Conservation (phyloP, 495 filamentous ascomycete species). For the Bacidia rubella region DNA sequence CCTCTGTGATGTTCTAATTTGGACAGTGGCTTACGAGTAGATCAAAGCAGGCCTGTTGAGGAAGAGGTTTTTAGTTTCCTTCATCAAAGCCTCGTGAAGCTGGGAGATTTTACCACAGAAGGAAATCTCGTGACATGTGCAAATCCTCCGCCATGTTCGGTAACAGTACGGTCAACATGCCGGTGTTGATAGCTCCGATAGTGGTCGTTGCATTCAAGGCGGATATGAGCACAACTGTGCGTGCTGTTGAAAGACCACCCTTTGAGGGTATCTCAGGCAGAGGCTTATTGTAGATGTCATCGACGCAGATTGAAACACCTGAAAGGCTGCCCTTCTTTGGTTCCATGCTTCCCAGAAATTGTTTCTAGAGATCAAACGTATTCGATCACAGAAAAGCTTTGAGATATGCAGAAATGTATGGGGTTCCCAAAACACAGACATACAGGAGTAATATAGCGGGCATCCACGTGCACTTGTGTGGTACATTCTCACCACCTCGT, state of each 20-base stretch:
- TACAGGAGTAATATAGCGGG: too few relatives aligned
- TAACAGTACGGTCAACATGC: neutral
- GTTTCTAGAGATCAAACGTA: neutral
- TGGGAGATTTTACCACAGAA: neutral
- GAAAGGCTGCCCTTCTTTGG: too few relatives aligned
- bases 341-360: too few relatives aligned
- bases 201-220: neutral
- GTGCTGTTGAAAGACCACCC: neutral
- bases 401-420: neutral
- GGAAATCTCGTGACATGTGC: neutral
- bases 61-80: too few relatives aligned
- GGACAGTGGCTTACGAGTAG: conserved; percentile 4
- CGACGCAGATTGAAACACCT: neutral
- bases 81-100: too few relatives aligned
- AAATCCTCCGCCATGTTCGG: neutral
- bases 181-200: neutral
- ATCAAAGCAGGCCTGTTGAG: conserved; percentile 3
- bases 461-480: neutral
- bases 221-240: neutral
- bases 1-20: too few relatives aligned
- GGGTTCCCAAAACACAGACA: too few relatives aligned
- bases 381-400: neutral
- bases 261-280: neutral
- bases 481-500: neutral
- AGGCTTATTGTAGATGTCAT: neutral